Evolutionary conservation across 2,329 filamentous ascomycete genomes (phyloP), one percentile per base, ranked within the genome.

Genomic region (Lasiodiplodia sp.): DNA sequence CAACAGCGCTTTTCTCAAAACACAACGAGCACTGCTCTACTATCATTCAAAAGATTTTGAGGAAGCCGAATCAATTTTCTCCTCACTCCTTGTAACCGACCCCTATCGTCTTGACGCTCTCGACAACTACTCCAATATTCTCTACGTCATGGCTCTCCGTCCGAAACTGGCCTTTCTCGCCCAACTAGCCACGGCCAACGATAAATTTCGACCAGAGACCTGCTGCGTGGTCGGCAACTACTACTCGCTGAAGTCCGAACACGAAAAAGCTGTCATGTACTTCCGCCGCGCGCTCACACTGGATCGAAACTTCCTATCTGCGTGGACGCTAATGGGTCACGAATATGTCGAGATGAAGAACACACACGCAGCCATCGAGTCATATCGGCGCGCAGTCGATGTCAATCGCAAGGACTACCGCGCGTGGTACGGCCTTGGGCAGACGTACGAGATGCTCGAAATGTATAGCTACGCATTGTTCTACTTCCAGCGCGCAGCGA

Each of bases 301-400:
- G 0, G 96, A 99, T 77, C 90, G 95, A 11, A 91, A 90, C 31
- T 99, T 96, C 77, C 86, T 97, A 18, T 96, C 94, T 0, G 96
- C 96, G 1, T 99, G 96, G 96, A 99, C 96, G 0, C 85, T 99
- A 1, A 98, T 99, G 95, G 96, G 96, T 1, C 96, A 99, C 79
- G 96, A 99, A 79, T 99, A 97, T 74, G 94, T 98, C 66, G 96
- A 99, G 80, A 89, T 99, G 81, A 99, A 98, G 77, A 99, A 99
- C 78, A 98, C 95, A 0, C 96, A 99, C 75, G 95, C 96, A 0
- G 96, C 96, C 10, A 98, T 99, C 70, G 96, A 99, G 79, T 97
- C 93, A 1, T 99, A 99, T 77, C 89, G 96, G 1, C 91, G 96
- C 52, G 96, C 96, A 1, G 95, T 99, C 1, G 96, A 99, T 75